A percentile compares a stretch with the other conserved stretches of the same genome.
Evolutionary conservation across 1,284 basidiomycete species (phyloP).

Genomic region (Somion occarium): DNA sequence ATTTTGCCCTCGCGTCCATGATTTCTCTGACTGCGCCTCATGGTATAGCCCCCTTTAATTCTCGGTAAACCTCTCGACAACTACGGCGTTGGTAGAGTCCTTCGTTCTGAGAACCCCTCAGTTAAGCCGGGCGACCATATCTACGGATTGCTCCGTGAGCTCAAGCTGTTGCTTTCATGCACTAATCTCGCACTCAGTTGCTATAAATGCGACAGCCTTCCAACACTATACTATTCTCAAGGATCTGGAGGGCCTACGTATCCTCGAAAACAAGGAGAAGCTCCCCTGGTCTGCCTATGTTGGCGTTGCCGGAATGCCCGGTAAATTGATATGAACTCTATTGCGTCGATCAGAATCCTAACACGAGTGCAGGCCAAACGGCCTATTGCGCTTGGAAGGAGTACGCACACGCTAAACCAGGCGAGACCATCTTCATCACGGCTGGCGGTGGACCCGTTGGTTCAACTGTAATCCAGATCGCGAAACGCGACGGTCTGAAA

Average conservation of each 20-base stretch:
- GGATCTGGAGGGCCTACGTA: slow-evolving; percentile 8
- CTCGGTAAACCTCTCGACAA: slow-evolving; percentile 10
- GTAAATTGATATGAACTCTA: slow-evolving; percentile 10
- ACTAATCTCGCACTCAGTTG: neutral
- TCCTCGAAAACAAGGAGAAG: slow-evolving; percentile 21
- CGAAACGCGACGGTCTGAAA: slow-evolving; percentile 57
- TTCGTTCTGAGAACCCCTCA: slow-evolving; percentile 37
- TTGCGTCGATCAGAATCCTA: no score
- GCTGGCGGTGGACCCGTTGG: slow-evolving; percentile 18
- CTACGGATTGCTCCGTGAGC: slow-evolving; percentile 29
- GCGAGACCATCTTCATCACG: slow-evolving; percentile 22
- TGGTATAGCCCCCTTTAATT: neutral
- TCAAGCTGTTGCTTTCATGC: neutral
- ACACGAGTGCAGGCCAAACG: slow-evolving; percentile 16
- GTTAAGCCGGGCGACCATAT: slow-evolving; percentile 41
- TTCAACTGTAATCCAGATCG: slow-evolving; percentile 47
- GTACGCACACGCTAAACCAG: slow-evolving; percentile 18
- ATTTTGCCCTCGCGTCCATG: no score
- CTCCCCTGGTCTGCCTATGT: slow-evolving; percentile 30
- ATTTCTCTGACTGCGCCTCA: no score
- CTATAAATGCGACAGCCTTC: slow-evolving; percentile 19
- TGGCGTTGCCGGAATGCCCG: slow-evolving; percentile 32
- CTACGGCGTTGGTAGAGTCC: slow-evolving; percentile 36
- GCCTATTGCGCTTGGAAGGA: slow-evolving; percentile 23
- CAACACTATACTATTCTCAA: slow-evolving; percentile 20